A percentile compares a stretch with the other conserved stretches of the same genome.
Conservation (phyloP, 2,329 filamentous ascomycete species). For the Macrophomina tecta region DNA sequence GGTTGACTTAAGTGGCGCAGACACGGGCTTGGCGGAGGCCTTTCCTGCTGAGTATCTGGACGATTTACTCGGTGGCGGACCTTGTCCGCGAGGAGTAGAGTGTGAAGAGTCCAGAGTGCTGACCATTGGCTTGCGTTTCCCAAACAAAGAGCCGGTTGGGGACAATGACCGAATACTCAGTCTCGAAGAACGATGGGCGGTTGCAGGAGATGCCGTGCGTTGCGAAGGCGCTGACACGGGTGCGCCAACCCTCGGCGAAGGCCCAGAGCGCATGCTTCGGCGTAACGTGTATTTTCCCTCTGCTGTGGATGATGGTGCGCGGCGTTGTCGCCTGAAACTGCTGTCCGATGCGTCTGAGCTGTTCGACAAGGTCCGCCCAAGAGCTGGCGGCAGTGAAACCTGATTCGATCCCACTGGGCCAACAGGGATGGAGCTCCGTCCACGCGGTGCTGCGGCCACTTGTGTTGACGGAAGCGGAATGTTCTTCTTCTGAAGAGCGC, state of each 20-base stretch:
- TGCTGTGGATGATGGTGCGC: slow-evolving; percentile 44
- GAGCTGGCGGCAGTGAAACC: slow-evolving; percentile 38
- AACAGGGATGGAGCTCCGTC: slow-evolving; percentile 34
- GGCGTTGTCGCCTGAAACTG: slow-evolving; percentile 75
- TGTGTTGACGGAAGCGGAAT: slow-evolving; percentile 38
- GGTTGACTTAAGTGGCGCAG: slow-evolving; percentile 2
- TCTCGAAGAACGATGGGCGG: slow-evolving; percentile 52
- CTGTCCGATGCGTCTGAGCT: slow-evolving; percentile 62
- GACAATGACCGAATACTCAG: slow-evolving; percentile 76
- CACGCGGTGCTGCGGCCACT: slow-evolving; percentile 33
- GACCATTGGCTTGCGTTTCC: slow-evolving; percentile 30
- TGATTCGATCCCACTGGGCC: slow-evolving; percentile 29
- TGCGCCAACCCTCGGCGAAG: slow-evolving; percentile 52
- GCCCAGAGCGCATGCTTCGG: slow-evolving; percentile 69
- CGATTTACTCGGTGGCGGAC: background rate
- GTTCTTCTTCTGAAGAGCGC: slow-evolving; percentile 48
- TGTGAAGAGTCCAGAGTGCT: slow-evolving; percentile 29
- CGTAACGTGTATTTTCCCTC: slow-evolving; percentile 67
- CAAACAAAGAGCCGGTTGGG: slow-evolving; percentile 64
- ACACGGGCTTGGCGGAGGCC: background rate
- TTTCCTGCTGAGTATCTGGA: slow-evolving; percentile 6
- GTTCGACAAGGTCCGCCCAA: slow-evolving; percentile 38
- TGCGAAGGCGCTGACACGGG: slow-evolving; percentile 43
- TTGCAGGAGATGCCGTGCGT: slow-evolving; percentile 32
- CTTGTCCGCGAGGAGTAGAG: slow-evolving; percentile 2